Evolutionary conservation across 1,139 yeast species (phyloP), one percentile per base, ranked within the genome.

Genomic region (Taiozyma onychis): DNA sequence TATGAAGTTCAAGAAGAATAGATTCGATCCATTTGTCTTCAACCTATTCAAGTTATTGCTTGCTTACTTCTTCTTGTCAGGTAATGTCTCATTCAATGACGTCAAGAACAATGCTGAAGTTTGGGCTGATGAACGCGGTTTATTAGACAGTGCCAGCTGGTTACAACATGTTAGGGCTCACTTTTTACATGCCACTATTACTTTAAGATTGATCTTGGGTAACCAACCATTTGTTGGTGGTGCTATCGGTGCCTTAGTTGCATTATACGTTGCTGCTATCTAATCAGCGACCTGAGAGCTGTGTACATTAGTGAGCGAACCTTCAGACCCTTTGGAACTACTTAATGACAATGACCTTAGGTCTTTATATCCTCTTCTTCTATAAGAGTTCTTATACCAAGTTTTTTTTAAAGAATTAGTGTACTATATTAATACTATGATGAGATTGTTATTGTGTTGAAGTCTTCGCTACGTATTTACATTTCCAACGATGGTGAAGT

Each of bases 11-110:
- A 69, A 76, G 60, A 67, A 70, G 51, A 70, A 69, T 63, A 67
- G 65, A 50, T 74, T 67, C 63, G 88, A 82, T 65, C 86, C 87
- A 39, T 74, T 81, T 57, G 71, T 77, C 51, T 82, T 79, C 66
- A 80, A 81, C 52, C 66, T 81, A 57, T 54, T 73, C 51, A 80
- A 81, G 63, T 66, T 77, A 42, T 62, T 81, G 55, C 60, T 77
- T 43, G 74, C 71, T 59, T 78, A 75, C 68, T 52, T 71, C 41
- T 66, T 74, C 54, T 64, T 71, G 46, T 61, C 62, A n/a, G 56
- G 58, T 34, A 43, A 56, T 45, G 59, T 62, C 43, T 54, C 65
- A 35, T 54, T 61, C 42, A 57, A 59, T 8, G 66, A 62, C 50
- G 50, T 63, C 18, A 55, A 57, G 47, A 57, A 55, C 53, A 62